Percentiles rank a stretch among this genome's conserved stretches.
Evolutionary conservation across 179 eudicot genomes (phyloP).

Genomic region (Silene coronaria): DNA sequence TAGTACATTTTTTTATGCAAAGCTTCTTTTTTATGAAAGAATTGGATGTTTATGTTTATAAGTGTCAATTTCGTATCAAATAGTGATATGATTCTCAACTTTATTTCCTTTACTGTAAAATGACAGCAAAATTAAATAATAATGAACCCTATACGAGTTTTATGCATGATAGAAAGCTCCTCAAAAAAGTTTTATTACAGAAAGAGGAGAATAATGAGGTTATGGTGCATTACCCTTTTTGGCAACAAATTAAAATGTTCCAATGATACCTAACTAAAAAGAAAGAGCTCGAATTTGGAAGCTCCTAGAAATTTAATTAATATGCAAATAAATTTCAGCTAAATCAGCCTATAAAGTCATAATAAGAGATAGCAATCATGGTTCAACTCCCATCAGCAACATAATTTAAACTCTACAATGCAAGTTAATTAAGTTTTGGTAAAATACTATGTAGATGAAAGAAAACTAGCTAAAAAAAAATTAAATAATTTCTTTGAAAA

Average conservation of each 20-base stretch:
- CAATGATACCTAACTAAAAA: not conserved
- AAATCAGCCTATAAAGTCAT: too few relatives aligned
- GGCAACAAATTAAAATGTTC: slow-evolving; percentile 18
- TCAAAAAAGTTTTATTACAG: slow-evolving; percentile 1
- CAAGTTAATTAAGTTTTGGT: too few relatives aligned
- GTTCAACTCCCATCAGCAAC: too few relatives aligned
- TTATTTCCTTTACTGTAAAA: slow-evolving; percentile 9
- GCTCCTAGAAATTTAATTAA: not conserved
- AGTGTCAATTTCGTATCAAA: slow-evolving; percentile 27
- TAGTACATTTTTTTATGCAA: not conserved
- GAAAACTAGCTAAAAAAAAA: too few relatives aligned
- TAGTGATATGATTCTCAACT: slow-evolving; percentile 12
- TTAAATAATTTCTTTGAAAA: too few relatives aligned
- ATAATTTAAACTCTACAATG: too few relatives aligned
- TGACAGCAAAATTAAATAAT: slow-evolving; percentile 4
- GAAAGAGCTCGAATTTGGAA: not conserved
- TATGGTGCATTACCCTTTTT: slow-evolving; percentile 19
- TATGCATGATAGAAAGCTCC: slow-evolving; percentile 13
- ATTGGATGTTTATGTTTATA: not conserved
- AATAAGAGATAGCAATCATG: too few relatives aligned
- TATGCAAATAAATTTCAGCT: too few relatives aligned
- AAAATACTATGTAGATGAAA: too few relatives aligned
- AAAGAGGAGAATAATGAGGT: slow-evolving; percentile 18
- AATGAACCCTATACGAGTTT: slow-evolving; percentile 24
- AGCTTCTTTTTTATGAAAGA: slow-evolving; percentile 4